Evolutionary conservation across 345 rosid species (phyloP).

Genomic region (Turritis glabra): DNA sequence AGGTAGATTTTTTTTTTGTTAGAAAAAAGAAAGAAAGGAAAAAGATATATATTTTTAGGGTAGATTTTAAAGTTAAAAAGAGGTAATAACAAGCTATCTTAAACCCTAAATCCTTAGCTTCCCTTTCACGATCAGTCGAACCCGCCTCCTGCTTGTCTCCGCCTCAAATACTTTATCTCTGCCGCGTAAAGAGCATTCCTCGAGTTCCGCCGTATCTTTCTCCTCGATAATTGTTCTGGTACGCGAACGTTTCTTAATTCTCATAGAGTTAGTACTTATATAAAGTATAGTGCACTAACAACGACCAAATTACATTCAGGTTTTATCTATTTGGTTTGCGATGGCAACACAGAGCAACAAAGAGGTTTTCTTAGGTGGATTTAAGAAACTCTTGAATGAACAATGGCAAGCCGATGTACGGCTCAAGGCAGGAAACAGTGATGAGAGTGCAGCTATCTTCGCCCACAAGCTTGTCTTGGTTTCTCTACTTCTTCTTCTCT

Average conservation of each 20-base stretch:
- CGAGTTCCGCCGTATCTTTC: background rate
- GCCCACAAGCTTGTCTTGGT: slow-evolving; percentile 26
- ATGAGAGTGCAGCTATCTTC: slow-evolving; percentile 15
- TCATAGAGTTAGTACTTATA: background rate
- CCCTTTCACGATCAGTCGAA: no score
- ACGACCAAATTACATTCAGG: no score
- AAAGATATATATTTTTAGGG: no score
- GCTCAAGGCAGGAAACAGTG: slow-evolving; percentile 23
- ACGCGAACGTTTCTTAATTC: background rate
- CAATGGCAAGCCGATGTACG: slow-evolving; percentile 18
- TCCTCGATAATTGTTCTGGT: background rate
- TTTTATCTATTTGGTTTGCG: background rate
- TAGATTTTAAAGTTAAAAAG: no score
- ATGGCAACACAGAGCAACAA: background rate
- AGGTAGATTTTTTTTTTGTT: no score
- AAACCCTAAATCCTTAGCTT: no score
- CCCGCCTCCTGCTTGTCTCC: no score
- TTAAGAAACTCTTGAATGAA: slow-evolving; percentile 2
- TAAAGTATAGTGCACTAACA: no score
- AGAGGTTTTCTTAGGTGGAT: background rate
- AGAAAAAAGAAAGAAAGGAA: no score
- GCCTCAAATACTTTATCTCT: no score
- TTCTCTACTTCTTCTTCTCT: background rate
- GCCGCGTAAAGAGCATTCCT: no score
- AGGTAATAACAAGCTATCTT: no score